Conservation (phyloP, 2,329 filamentous ascomycete species). For the Claviceps purpurea region DNA sequence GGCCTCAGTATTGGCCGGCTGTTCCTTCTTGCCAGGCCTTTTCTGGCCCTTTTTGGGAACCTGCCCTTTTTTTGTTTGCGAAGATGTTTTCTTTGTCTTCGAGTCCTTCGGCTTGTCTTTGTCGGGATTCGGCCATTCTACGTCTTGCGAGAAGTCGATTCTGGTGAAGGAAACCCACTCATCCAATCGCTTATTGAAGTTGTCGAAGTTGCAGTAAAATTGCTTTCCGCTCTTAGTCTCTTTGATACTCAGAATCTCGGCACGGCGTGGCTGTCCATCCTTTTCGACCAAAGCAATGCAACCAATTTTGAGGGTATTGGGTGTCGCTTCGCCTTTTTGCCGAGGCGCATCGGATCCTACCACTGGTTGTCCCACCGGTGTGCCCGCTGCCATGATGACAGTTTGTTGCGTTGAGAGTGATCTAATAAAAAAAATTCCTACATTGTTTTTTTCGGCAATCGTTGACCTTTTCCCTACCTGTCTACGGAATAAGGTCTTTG, state of each 20-base stretch:
- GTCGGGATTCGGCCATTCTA: constrained; percentile 91
- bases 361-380: constrained; percentile 34
- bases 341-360: constrained; percentile 45
- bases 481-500: too few species aligned
- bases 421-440: background rate
- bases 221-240: constrained; percentile 77
- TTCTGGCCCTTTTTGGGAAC: constrained; percentile 46
- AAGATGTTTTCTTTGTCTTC: constrained; percentile 59
- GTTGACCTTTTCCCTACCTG: background rate
- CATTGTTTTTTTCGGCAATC: background rate
- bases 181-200: constrained; percentile 77
- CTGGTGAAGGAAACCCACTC: constrained; percentile 81
- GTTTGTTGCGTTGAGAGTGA: background rate
- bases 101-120: constrained; percentile 64
- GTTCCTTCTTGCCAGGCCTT: constrained; percentile 39
- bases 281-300: constrained; percentile 50
- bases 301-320: constrained; percentile 58
- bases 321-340: constrained; percentile 69
- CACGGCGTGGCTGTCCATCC: constrained; percentile 76
- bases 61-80: constrained; percentile 44
- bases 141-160: constrained; percentile 78
- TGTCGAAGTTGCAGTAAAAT: constrained; percentile 95
- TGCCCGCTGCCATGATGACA: constrained; percentile 39
- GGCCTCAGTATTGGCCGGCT: constrained; percentile 39
- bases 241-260: constrained; percentile 91